Evolutionary conservation across 306 rosid species (phyloP), one percentile per base, ranked within the genome.

Genomic region (Hippophae rhamnoides): DNA sequence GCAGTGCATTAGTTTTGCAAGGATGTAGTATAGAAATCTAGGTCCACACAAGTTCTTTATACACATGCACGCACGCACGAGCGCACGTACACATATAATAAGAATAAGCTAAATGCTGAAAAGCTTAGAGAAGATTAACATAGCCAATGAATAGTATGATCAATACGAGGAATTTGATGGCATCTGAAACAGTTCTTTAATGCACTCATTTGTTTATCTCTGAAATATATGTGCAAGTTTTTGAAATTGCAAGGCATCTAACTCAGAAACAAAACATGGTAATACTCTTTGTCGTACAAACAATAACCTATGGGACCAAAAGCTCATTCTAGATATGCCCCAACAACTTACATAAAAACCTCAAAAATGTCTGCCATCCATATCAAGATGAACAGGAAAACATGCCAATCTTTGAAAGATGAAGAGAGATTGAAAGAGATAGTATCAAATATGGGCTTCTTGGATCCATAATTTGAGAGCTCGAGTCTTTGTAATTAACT

Each of bases 1-100:
- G 57, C 58, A 72, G 43, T 65, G 25, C 11, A 63, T n/a, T 44
- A 62, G 62, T 54, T 18, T 23, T 49, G 40, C 41, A 38, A 14
- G 49, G 45, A 41, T 9, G 14, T 47, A 40, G 9, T 48, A 38
- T 11, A n/a, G 31, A 40, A 40, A 13, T 31, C 5, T 31, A 4
- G 38, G 38, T 4, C 5, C 5, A 31, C 38, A 31, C 5, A 4
- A 31, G 38, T 31, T 31, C 38, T 31, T 31, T 31, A 31, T 4
- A 31, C 5, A 4, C 38, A 31, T 4, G 38, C 38, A 31, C 38
- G 23, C 23, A 18, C 23, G 23, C 23, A 18, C 18, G 18, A 18
- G 18, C 18, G 18, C 18, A 18, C 23, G 23, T 1, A 31, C 38
- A 31, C 5, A 31, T 31, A 31, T 31, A 31, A 31, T 31, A 31